These are phyloP conservation scores for Phialemoniopsis sp. DNA, from an alignment of 2,329 filamentous ascomycete species.

Conservation along the genomic window DNA sequence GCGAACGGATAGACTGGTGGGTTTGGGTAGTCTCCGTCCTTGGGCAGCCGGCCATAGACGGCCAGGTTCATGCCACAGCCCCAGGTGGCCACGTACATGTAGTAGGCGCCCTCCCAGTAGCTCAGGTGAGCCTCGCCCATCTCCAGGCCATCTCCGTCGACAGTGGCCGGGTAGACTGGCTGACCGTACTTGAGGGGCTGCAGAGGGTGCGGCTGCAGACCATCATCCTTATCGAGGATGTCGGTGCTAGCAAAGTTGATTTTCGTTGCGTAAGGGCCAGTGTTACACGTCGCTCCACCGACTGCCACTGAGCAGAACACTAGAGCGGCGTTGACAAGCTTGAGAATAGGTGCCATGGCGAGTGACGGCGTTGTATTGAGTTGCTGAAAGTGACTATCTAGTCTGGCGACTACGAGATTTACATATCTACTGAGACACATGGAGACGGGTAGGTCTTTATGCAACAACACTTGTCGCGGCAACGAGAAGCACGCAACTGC, in stretches of 20 bases:
- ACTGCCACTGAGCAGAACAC: no score
- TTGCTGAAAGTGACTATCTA: no score
- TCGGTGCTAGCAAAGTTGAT: background rate
- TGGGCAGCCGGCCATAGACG: background rate
- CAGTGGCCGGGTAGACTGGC: constrained; percentile 1
- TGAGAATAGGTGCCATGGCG: no score
- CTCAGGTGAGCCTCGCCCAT: constrained; percentile 1
- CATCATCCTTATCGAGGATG: constrained; percentile 1
- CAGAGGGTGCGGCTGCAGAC: constrained; percentile 1
- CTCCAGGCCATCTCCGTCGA: constrained; percentile 1
- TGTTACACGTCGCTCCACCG: no score
- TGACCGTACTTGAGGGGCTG: constrained; percentile 1
- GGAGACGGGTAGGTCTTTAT: no score
- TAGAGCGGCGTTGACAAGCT: no score
- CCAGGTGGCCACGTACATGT: constrained; percentile 2
- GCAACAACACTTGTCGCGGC: no score
- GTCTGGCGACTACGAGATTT: no score
- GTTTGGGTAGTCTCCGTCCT: background rate
- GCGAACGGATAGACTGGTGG: background rate
- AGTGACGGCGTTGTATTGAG: no score
- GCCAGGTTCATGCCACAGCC: background rate
- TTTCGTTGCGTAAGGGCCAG: constrained; percentile 2
- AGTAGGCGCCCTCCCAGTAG: constrained; percentile 2
- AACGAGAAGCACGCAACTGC: no score
- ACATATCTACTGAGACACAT: no score